Percentiles rank a stretch among this genome's conserved stretches.
Conservation (phyloP, 768 basidiomycete genomes). For the Boletus insuetus region DNA sequence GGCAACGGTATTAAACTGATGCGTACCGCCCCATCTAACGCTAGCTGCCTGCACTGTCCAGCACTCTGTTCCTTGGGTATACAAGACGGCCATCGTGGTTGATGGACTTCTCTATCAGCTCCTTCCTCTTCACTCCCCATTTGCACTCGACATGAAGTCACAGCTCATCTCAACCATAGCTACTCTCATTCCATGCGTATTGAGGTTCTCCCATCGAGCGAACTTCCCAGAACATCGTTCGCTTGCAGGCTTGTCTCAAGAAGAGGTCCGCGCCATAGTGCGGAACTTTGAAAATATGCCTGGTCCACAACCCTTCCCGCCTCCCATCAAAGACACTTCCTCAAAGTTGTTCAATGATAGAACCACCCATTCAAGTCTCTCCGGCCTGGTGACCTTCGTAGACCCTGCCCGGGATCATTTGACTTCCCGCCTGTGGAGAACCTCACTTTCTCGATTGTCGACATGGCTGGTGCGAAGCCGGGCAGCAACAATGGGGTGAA, state of each 20-base stretch:
- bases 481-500: conserved; percentile 15
- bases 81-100: too few relatives aligned
- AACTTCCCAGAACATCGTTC: conserved; percentile 17
- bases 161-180: background rate
- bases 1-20: too few relatives aligned
- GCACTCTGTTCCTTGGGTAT: too few relatives aligned
- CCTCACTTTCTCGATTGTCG: background rate
- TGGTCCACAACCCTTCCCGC: conserved; percentile 10
- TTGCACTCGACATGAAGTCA: background rate
- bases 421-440: background rate
- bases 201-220: conserved; percentile 6
- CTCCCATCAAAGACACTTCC: conserved; percentile 19
- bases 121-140: too few relatives aligned
- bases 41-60: too few relatives aligned
- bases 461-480: background rate
- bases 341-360: conserved; percentile 9
- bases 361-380: conserved; percentile 9
- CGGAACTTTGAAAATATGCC: conserved; percentile 11
- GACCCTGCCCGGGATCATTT: conserved; percentile 18
- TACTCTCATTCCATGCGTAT: background rate
- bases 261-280: conserved; percentile 8
- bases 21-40: too few relatives aligned
- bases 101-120: too few relatives aligned
- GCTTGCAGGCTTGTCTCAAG: conserved; percentile 13
- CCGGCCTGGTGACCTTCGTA: conserved; percentile 16